Base-by-base conservation (phyloP, 352 stramenopile genomes). In the Phytophthora pinifolia region DNA sequence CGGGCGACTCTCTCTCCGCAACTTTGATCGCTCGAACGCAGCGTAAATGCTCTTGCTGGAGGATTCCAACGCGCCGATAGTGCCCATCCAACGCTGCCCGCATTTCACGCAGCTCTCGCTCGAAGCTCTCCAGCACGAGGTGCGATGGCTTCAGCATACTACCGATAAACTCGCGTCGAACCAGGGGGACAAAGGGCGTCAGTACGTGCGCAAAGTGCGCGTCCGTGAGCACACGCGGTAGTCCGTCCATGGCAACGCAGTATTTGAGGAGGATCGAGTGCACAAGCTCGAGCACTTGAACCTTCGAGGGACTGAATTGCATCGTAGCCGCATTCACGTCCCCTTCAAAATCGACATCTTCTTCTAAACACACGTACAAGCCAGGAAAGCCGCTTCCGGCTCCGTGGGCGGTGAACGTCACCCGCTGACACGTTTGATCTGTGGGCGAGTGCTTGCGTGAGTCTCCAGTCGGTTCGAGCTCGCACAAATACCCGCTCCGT, bases 191-290 rank as follows among this genome's bases (percentile, higher is more conserved):
- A 38, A 80, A 80, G 22, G 72, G 72, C 3, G 67, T 73, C 9
- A 82, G 49, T 7, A 82, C 65, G 15, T 58, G 30, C 15, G 58
- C 18, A 27, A 81, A 82, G 15, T 44, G 54, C 2, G 15, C 25
- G 32, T 76, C 49, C 22, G 60, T 75, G 0, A 77, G 33, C 30
- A 87, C 41, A 30, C 47, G 51, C 4, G 72, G 74, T 0, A 75
- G 46, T 6, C 42, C 50, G 45, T 89, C 76, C 45, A 89, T 61
- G 17, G 38, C 56, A 3, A 68, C 55, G 27, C 81, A 66, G 46
- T 87, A 89, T 2, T 62, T 54, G n/a, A 68, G 44, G 0, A 89
- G 44, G 6, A 83, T 53, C 0, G 46, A 18, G 32, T 87, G 70
- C 2, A 89, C 34, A 12, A 77, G 9, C 20, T 78, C 67, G 17